Evolutionary conservation across 1,284 basidiomycete genomes (phyloP), one percentile per base, ranked within the genome.

Genomic region (Amylostereum chailletii): DNA sequence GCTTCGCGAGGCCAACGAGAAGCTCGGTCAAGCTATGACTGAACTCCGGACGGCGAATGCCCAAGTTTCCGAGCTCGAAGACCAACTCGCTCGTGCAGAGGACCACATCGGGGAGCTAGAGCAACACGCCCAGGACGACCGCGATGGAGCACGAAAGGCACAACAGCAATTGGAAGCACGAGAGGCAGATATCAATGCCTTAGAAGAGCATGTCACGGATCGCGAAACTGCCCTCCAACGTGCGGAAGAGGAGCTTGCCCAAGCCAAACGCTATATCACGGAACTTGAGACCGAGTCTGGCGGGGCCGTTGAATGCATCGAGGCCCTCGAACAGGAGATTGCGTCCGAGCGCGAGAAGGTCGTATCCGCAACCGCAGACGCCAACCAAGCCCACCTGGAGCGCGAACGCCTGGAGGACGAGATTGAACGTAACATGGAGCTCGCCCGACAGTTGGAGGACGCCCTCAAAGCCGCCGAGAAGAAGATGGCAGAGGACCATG

Each of bases 391-490:
- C 40, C 71, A 78, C 45, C 66, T 71, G 11, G 46, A 36, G 5
- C 38, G 49, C 11, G 49, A 43, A 2, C 33, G 31, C 38, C 66
- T 83, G 3, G 74, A 81, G 51, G 73, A 67, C 7, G 79, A 81
- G 31, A 66, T 66, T 0, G 70, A 77, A 37, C 70, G 76, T 34
- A 72, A 75, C 2, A 64, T 69, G 5, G 77, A 83, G 54, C 68
- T 81, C 3, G 75, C 71, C 11, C 65, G 71, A 39, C 81, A 89
- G 60, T 71, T 87, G 71, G 82, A 89, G 55, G 76, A 82, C 4
- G 88, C 86, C 0, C 63, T 90, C 46, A 77, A 83, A 47, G 83
- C 79, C 5, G 79, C 79, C 0, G 83, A 87, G 60, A 68, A 71
- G 60, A 81, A 80, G 65, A 85, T 82, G 71, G 61, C 63, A 27